These are phyloP conservation scores for Epicoccum sorghinum DNA, from an alignment of 2,329 filamentous ascomycete genomes.

Conservation along the genomic window DNA sequence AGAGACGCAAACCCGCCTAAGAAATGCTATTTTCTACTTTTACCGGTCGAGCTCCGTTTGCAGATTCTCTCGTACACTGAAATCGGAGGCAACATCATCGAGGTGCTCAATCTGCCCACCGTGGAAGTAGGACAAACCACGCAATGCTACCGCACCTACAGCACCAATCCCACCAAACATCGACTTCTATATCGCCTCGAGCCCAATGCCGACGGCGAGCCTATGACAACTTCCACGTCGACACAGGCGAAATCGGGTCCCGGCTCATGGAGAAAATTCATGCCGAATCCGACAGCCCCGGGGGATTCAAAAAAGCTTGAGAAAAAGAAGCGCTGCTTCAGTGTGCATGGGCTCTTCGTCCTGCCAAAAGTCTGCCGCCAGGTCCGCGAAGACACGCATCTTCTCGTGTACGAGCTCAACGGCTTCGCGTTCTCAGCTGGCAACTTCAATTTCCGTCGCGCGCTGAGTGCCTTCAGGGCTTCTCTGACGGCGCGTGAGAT, in stretches of 20 bases:
- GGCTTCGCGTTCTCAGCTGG: neutral
- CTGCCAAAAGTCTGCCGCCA: conserved; percentile 3
- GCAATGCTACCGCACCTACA: neutral
- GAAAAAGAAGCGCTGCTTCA: neutral
- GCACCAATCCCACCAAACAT: neutral
- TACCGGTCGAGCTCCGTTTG: neutral
- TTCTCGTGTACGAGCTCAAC: conserved; percentile 2
- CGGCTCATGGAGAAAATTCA: neutral
- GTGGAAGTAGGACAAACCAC: neutral
- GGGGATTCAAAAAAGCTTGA: neutral
- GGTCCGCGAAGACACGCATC: neutral
- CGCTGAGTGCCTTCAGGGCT: neutral
- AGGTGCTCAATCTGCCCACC: neutral
- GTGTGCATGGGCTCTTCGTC: conserved; percentile 1
- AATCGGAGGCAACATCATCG: neutral
- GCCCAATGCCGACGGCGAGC: neutral
- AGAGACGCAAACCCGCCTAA: neutral
- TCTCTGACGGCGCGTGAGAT: neutral
- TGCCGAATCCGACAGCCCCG: neutral
- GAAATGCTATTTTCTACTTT: neutral
- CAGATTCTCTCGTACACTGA: conserved; percentile 5
- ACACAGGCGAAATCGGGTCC: neutral
- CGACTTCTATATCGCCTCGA: conserved; percentile 1
- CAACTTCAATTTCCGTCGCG: neutral
- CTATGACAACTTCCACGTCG: neutral